Percentiles rank a stretch among this genome's conserved stretches.
Evolutionary conservation across 805 yeast genomes (phyloP).

Genomic region (Schwanniomyces pseudopolymorphus): DNA sequence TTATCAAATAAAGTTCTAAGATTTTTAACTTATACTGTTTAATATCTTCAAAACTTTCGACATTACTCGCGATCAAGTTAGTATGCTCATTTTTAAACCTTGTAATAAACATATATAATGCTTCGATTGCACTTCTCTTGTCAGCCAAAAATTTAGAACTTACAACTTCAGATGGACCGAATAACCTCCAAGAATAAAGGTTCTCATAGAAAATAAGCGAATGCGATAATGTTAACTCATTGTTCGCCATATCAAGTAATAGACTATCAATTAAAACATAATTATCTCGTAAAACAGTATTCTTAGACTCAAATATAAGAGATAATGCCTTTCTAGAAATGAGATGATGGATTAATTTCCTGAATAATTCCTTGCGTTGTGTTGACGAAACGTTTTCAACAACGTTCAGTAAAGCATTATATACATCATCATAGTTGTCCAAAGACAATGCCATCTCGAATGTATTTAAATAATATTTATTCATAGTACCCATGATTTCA

Average conservation of each 20-base stretch:
- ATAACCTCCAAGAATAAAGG: slow-evolving; percentile 42
- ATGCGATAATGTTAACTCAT: slow-evolving; percentile 25
- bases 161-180: slow-evolving; percentile 18
- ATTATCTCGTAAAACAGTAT: slow-evolving; percentile 19
- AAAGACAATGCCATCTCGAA: slow-evolving; percentile 25
- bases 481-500: slow-evolving; percentile 4
- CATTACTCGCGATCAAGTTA: slow-evolving; percentile 11
- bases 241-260: slow-evolving; percentile 31
- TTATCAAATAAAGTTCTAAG: slow-evolving; percentile 41
- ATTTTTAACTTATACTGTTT: slow-evolving; percentile 37
- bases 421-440: slow-evolving; percentile 17
- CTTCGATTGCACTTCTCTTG: slow-evolving; percentile 39
- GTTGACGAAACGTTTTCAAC: slow-evolving; percentile 10
- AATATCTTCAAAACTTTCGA: slow-evolving; percentile 18
- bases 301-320: slow-evolving; percentile 20
- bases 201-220: slow-evolving; percentile 37
- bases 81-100: slow-evolving; percentile 29
- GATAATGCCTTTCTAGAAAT: slow-evolving; percentile 21
- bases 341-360: slow-evolving; percentile 25
- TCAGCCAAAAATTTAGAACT: slow-evolving; percentile 20
- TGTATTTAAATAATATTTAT: slow-evolving; percentile 18
- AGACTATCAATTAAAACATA: slow-evolving; percentile 34
- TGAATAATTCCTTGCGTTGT: slow-evolving; percentile 12
- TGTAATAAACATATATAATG: slow-evolving; percentile 36
- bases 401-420: slow-evolving; percentile 13